Evolutionary conservation across 805 yeast species (phyloP), one percentile per base, ranked within the genome.

Genomic region (Saccharomycopsis fermentans): DNA sequence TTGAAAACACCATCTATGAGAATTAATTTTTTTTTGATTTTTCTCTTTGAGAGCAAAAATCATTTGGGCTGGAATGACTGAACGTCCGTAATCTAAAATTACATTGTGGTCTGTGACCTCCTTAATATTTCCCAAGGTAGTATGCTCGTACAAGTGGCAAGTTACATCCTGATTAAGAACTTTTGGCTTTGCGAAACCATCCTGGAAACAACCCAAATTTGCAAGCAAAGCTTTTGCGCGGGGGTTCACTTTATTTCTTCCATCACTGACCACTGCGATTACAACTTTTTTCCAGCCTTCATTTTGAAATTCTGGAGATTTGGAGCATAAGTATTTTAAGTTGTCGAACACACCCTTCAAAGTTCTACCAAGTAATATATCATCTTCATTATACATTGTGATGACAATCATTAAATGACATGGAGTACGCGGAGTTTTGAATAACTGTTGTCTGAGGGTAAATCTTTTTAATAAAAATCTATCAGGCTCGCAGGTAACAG

Each of bases 401-500:
- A 83, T 69, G 26, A 83, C 84, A 56, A 83, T 74, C 72, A 83
- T 75, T 67, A 83, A 69, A 68, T 83, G 87, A 0, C 87, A 82
- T 56, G 77, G 75, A 37, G 86, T 75, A 26, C 62, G 40, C 11
- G 77, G 75, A 55, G 67, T 68, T 14, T 79, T 80, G 67, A 81
- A 81, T 65, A 81, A 81, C 19, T 75, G 73, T 2, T 81, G 82
- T 50, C 87, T 74, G 59, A 83, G 73, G 51, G 77, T 76, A 69
- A 80, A 83, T 6, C 84, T 84, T 60, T 76, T 77, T 51, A 75
- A 70, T 60, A 74, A 74, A 68, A 83, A 83, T 59, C 83, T 82
- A 52, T 82, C 82, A 4, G 87, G 87, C n/a, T 84, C 86, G 66
- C 83, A 79, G 1, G 86, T 82, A 6, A 83, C 87, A 2, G 87